Percentiles rank a stretch among this genome's conserved stretches.
phyloP scores from a whole-genome alignment of 176 grass and related monocot species.

The Aegilops umbellulata region DNA sequence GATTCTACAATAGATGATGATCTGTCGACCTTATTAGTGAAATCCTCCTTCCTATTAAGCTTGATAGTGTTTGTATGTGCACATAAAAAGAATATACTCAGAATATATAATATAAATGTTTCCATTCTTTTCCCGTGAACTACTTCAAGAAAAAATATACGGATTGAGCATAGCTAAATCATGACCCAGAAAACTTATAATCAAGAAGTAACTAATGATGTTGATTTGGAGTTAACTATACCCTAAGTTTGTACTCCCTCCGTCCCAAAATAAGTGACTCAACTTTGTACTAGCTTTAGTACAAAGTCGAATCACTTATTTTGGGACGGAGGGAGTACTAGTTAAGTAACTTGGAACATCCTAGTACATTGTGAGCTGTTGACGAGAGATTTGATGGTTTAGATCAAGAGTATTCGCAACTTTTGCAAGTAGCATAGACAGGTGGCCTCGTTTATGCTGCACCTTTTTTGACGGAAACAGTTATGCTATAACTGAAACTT shows the following conservation, averaged over 20 bases:
- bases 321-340: too few relatives aligned
- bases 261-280: too few relatives aligned
- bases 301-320: too few relatives aligned
- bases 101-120: neutral
- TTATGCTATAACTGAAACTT: conserved; percentile 11
- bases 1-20: neutral
- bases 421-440: neutral
- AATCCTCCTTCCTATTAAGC: neutral
- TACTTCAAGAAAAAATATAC: neutral
- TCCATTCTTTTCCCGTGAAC: neutral
- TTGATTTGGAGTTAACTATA: neutral
- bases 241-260: neutral
- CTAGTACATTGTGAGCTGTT: neutral
- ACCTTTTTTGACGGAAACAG: neutral
- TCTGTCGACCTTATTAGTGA: neutral
- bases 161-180: neutral
- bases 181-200: neutral
- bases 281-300: too few relatives aligned
- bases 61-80: neutral
- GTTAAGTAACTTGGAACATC: neutral
- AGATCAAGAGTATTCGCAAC: neutral
- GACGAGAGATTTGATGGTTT: neutral
- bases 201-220: neutral
- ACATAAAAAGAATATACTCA: neutral
- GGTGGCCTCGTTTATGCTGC: neutral